Percentiles rank a stretch among this genome's conserved stretches.
phyloP scores from a whole-genome alignment of 345 rosid genomes.

The Hibiscus trionum region DNA sequence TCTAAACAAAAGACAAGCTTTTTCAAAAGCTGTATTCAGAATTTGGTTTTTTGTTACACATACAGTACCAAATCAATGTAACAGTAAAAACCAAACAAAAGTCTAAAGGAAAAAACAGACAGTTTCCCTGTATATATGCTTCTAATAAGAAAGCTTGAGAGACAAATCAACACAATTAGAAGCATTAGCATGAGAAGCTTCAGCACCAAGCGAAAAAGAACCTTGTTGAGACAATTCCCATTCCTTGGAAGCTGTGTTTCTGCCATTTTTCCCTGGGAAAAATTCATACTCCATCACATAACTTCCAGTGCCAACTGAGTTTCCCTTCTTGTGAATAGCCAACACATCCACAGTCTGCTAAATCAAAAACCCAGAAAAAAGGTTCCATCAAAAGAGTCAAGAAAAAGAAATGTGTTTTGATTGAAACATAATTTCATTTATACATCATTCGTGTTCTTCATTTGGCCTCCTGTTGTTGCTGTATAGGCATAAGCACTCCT shows the following conservation, averaged over 20 bases:
- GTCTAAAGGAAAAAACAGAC: conserved; percentile 12
- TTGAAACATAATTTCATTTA: neutral
- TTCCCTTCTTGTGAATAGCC: conserved; percentile 29
- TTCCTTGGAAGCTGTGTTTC: conserved; percentile 31
- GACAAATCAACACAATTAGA: conserved; percentile 73
- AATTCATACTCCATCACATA: conserved; percentile 57
- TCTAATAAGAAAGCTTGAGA: conserved; percentile 60
- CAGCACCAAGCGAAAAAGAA: conserved; percentile 28
- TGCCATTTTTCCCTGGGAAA: conserved; percentile 46
- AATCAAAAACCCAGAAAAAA: neutral
- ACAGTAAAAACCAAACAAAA: conserved; percentile 8
- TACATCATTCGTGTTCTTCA: conserved; percentile 21
- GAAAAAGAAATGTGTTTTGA: neutral
- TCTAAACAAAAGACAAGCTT: conserved; percentile 28
- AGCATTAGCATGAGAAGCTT: conserved; percentile 28
- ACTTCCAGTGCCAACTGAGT: conserved; percentile 20
- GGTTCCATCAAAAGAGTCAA: neutral
- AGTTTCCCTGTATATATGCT: neutral
- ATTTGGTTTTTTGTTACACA: neutral
- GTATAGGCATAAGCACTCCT: conserved; percentile 20
- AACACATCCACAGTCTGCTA: conserved; percentile 29
- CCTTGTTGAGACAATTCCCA: conserved; percentile 27
- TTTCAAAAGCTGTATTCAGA: conserved; percentile 23
- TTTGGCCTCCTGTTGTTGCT: conserved; percentile 3
- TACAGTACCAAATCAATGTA: conserved; percentile 9